phyloP scores from a whole-genome alignment of 768 basidiomycete genomes.

The Grammothele lineata region DNA sequence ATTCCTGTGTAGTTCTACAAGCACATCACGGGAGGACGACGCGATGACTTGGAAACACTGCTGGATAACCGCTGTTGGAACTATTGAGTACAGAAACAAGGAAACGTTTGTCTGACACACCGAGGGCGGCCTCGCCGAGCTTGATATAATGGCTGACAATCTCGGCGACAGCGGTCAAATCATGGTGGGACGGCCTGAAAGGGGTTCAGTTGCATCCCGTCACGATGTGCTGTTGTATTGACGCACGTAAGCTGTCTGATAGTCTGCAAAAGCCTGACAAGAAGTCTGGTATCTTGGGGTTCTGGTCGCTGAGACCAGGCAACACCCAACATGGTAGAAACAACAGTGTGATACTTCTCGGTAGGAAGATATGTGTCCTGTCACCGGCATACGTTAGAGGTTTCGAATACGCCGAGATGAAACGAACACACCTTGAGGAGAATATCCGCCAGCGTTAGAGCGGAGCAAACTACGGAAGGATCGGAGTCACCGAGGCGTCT shows the following conservation, averaged over 20 bases:
- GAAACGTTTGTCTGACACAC: not conserved
- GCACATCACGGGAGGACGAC: not conserved
- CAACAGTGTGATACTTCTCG: conserved; percentile 14
- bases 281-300: conserved; percentile 3
- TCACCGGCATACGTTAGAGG: too few relatives aligned
- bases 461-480: conserved; percentile 40
- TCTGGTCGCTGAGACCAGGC: conserved; percentile 15
- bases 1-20: conserved; percentile 11
- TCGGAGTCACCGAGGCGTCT: conserved; percentile 43
- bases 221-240: not conserved
- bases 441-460: conserved; percentile 31
- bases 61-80: conserved; percentile 16
- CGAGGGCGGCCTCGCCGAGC: conserved; percentile 4
- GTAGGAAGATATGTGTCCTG: conserved; percentile 14
- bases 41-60: conserved; percentile 20
- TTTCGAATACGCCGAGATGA: too few relatives aligned
- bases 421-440: conserved; percentile 24
- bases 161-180: conserved; percentile 10
- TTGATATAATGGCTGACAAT: conserved; percentile 11
- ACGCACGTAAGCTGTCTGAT: conserved; percentile 14
- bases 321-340: conserved; percentile 8
- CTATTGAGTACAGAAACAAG: too few relatives aligned
- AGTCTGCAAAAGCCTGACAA: conserved; percentile 14
- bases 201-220: not conserved
- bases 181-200: conserved; percentile 21